phyloP scores from a whole-genome alignment of 2,329 filamentous ascomycete species.

The Phyllosticta citrichinensis region DNA sequence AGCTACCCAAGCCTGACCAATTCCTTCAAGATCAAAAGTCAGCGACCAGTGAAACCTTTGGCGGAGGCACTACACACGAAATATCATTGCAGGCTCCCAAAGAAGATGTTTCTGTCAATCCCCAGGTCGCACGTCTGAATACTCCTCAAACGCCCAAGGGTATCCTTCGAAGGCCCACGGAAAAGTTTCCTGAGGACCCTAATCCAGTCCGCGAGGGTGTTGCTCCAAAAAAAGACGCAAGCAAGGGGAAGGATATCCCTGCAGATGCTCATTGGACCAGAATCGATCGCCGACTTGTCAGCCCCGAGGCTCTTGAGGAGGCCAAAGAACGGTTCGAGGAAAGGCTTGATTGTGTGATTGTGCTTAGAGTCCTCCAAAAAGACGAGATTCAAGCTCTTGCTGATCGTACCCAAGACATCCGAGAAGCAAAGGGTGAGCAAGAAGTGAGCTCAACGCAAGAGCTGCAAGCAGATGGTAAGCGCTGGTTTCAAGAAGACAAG shows the following conservation, averaged over 20 bases:
- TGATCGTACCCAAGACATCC: slow-evolving; percentile 66
- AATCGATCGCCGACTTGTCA: slow-evolving; percentile 79
- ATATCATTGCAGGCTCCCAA: no score
- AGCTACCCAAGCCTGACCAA: no score
- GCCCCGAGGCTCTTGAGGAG: slow-evolving; percentile 73
- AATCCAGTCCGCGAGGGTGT: slow-evolving; percentile 81
- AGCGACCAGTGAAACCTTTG: no score
- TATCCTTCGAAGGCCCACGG: slow-evolving; percentile 74
- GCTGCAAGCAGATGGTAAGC: no score
- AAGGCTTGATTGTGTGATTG: slow-evolving; percentile 87
- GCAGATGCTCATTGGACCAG: slow-evolving; percentile 84
- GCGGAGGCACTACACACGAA: no score
- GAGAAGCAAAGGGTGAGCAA: slow-evolving; percentile 40
- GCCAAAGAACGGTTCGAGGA: slow-evolving; percentile 90
- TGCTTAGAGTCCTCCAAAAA: slow-evolving; percentile 73
- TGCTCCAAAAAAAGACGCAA: slow-evolving; percentile 82
- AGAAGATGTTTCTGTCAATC: no score
- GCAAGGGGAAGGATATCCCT: slow-evolving; percentile 57
- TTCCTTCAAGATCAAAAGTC: no score
- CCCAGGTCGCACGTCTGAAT: slow-evolving; percentile 20
- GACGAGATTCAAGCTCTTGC: slow-evolving; percentile 87
- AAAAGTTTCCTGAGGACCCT: slow-evolving; percentile 77
- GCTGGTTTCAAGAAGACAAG: no score
- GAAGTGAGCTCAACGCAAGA: no score
- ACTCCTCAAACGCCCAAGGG: slow-evolving; percentile 61